Base-by-base conservation (phyloP, 495 filamentous ascomycete species). In the Friedmanniomyces simplex region DNA sequence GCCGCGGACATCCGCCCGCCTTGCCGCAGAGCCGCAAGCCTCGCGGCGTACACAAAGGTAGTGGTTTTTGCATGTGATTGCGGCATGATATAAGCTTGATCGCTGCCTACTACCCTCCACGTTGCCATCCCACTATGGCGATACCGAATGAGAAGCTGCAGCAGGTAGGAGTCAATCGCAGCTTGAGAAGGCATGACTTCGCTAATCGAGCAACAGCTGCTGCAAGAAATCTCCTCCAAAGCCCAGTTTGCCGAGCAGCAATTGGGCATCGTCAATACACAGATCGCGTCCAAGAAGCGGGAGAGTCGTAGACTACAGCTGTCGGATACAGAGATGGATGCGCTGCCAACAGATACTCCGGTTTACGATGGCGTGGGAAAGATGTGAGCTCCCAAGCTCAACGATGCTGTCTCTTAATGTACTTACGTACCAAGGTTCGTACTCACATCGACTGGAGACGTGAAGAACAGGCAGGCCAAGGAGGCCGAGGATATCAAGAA, bases 281-380 rank as follows among this genome's bases (percentile, higher is more conserved):
- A 96, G 70, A 83, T 95, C 58, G 81, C 86, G 2, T 77, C 79
- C 57, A 96, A 95, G 74, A 87, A 91, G 68, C 83, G 90, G 49
- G 91, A 96, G 66, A 81, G 86, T 60, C 86, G 93, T 20, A 83
- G 96, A 72, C 78, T 93, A 26, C 87, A 96, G 71, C 76, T 97
- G 56, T 96, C 93, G 30, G 80, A 83, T 10, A 87, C 78, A 56
- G 93, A 98, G 71, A 75, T 96, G 50, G 78, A 81, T 28, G 75
- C 83, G 10, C 68, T 98, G 59, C 86, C 91, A n/a, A 73, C 78
- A 37, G 79, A 84, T 39, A 95, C 91, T 0, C 82, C 81, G 20
- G 82, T 96, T 11, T 98, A 96, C 63, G 91, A 96, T 69, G 91
- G 91, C 1, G 86, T 96, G 5, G 93, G 93, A 22, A 96, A 95